Evolutionary conservation across 2,329 filamentous ascomycete species (phyloP).

Genomic region (Zalaria obscura): DNA sequence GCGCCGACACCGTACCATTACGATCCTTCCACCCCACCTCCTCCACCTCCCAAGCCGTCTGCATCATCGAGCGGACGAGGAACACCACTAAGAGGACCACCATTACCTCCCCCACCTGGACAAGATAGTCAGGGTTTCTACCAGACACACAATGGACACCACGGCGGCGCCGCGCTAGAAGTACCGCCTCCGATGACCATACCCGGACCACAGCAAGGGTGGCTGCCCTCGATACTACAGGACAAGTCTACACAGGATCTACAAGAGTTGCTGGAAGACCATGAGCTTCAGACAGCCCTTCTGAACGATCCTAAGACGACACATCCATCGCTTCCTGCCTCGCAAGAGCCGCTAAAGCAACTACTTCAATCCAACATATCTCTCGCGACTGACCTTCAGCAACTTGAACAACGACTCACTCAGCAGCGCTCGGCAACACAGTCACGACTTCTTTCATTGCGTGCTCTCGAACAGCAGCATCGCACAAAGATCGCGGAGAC

Average conservation of each 20-base stretch:
- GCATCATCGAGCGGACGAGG: constrained; percentile 22
- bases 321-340: constrained; percentile 57
- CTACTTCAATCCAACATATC: constrained; percentile 58
- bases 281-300: constrained; percentile 58
- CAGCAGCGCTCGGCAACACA: constrained; percentile 59
- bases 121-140: constrained; percentile 14
- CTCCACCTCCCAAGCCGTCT: constrained; percentile 31
- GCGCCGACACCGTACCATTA: constrained; percentile 23
- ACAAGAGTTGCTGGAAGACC: constrained; percentile 49
- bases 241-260: constrained; percentile 79
- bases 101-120: constrained; percentile 28
- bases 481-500: constrained; percentile 76
- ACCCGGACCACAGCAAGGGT: constrained; percentile 41
- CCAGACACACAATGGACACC: constrained; percentile 11
- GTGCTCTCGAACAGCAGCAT: constrained; percentile 87
- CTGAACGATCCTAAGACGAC: constrained; percentile 50
- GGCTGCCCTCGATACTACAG: constrained; percentile 63
- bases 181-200: constrained; percentile 7
- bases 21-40: constrained; percentile 31
- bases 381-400: constrained; percentile 48
- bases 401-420: constrained; percentile 43
- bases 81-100: constrained; percentile 27
- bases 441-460: constrained; percentile 66
- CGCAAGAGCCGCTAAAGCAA: constrained; percentile 48
- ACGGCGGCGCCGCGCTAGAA: not conserved